These are phyloP conservation scores for Coemansia sp. DNA, from an alignment of 192 early-diverging fungal species.

Conservation along the genomic window DNA sequence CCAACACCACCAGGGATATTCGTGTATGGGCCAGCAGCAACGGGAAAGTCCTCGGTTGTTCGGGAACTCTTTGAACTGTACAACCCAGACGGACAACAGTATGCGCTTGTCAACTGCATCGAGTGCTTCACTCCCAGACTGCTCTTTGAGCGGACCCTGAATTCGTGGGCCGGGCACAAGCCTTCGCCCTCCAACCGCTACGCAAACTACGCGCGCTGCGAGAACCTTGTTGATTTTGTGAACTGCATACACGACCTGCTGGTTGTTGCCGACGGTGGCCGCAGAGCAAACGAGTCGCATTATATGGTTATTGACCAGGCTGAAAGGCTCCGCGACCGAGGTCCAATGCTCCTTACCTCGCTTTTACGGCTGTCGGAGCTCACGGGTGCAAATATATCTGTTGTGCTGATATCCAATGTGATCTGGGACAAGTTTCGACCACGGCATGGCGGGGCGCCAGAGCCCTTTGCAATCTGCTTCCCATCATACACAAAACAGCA, in stretches of 20 bases:
- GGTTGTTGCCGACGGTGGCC: conserved; percentile 3
- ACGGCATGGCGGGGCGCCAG: conserved; percentile 60
- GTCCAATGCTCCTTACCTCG: conserved; percentile 64
- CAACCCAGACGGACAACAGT: conserved; percentile 10
- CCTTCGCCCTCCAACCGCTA: conserved; percentile 55
- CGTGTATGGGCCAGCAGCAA: conserved; percentile 59
- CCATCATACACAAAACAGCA: conserved; percentile 74
- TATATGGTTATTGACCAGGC: conserved; percentile 77
- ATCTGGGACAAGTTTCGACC: conserved; percentile 79
- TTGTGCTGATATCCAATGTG: conserved; percentile 73
- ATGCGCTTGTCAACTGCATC: conserved; percentile 69
- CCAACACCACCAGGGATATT: conserved; percentile 55
- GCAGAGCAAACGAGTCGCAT: conserved; percentile 10
- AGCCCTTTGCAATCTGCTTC: conserved; percentile 71
- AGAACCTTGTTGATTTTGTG: conserved; percentile 73
- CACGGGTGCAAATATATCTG: conserved; percentile 57
- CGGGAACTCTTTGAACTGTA: conserved; percentile 41
- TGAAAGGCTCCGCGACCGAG: conserved; percentile 73
- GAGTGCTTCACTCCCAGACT: conserved; percentile 75
- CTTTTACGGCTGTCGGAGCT: conserved; percentile 73
- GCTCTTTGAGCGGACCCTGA: conserved; percentile 76
- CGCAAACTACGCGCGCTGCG: conserved; percentile 59
- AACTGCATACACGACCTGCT: conserved; percentile 26
- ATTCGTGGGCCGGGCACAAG: conserved; percentile 60
- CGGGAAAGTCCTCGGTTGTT: conserved; percentile 61